Percentiles rank a stretch among this genome's conserved stretches.
Evolutionary conservation across 2,329 filamentous ascomycete species (phyloP).

Genomic region (Xylariales sp.): DNA sequence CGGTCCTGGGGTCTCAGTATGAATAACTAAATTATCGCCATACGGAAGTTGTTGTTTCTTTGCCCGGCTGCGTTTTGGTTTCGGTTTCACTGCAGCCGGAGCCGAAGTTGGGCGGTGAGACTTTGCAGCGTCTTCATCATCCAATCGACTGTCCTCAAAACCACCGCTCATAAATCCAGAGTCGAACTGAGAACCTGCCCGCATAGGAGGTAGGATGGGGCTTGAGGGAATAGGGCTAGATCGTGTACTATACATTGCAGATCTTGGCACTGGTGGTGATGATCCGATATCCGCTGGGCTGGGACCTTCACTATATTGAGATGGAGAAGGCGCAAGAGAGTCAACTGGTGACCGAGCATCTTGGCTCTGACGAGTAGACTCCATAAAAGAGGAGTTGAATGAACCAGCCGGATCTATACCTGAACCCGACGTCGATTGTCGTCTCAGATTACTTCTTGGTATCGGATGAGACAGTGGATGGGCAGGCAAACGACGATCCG

Average conservation of each 20-base stretch:
- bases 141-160: constrained; percentile 52
- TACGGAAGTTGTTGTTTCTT: constrained; percentile 19
- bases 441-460: constrained; percentile 49
- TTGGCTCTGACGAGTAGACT: constrained; percentile 34
- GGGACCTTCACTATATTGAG: constrained; percentile 49
- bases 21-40: constrained; percentile 28
- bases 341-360: constrained; percentile 53
- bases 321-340: constrained; percentile 46
- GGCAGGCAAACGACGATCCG: constrained; percentile 35
- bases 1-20: constrained; percentile 37
- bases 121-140: constrained; percentile 56
- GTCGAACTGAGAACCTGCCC: constrained; percentile 59
- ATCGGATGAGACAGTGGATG: constrained; percentile 24
- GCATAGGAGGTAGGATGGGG: constrained; percentile 66
- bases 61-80: constrained; percentile 17
- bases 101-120: constrained; percentile 27
- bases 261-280: constrained; percentile 76
- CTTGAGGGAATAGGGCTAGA: constrained; percentile 72
- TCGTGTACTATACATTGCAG: constrained; percentile 43
- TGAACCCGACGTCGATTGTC: constrained; percentile 55
- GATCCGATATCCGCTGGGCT: constrained; percentile 84
- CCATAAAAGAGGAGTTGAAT: constrained; percentile 21
- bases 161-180: constrained; percentile 85
- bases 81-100: constrained; percentile 13
- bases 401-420: constrained; percentile 35